Conservation (phyloP, 2,329 filamentous ascomycete genomes). For the Camillea tinctor region DNA sequence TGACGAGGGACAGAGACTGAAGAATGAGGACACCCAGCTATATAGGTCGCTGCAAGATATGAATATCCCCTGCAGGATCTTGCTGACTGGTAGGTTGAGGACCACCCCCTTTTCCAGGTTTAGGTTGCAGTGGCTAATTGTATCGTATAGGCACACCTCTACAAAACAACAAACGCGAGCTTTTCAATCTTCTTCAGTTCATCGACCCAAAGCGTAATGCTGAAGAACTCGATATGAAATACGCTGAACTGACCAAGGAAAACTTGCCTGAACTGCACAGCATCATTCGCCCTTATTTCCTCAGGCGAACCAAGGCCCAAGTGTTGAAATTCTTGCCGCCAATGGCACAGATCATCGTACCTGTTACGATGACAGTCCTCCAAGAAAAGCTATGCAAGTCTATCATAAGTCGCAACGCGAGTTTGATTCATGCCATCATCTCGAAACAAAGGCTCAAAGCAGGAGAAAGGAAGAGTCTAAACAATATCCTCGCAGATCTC, state of each 20-base stretch:
- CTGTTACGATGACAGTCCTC: slow-evolving; percentile 89
- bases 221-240: slow-evolving; percentile 70
- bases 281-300: slow-evolving; percentile 71
- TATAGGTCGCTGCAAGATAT: slow-evolving; percentile 73
- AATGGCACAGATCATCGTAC: slow-evolving; percentile 92
- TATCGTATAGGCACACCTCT: slow-evolving; percentile 65
- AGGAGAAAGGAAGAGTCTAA: slow-evolving; percentile 75
- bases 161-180: slow-evolving; percentile 91
- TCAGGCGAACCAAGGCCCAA: slow-evolving; percentile 80
- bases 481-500: slow-evolving; percentile 93
- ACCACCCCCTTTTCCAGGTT: background rate
- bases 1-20: slow-evolving; percentile 92
- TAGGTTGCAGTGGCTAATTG: slow-evolving; percentile 15
- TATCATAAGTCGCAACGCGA: slow-evolving; percentile 85
- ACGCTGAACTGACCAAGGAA: slow-evolving; percentile 74
- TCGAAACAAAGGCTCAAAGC: slow-evolving; percentile 64
- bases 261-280: slow-evolving; percentile 80
- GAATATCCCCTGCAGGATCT: slow-evolving; percentile 76
- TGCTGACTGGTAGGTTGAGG: slow-evolving; percentile 64
- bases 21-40: slow-evolving; percentile 84
- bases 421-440: slow-evolving; percentile 86
- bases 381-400: slow-evolving; percentile 95
- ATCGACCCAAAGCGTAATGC: slow-evolving; percentile 73
- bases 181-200: slow-evolving; percentile 97
- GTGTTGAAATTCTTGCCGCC: slow-evolving; percentile 90